Evolutionary conservation across 768 basidiomycete genomes (phyloP), one percentile per base, ranked within the genome.

Genomic region (Lentinus tigrinus): DNA sequence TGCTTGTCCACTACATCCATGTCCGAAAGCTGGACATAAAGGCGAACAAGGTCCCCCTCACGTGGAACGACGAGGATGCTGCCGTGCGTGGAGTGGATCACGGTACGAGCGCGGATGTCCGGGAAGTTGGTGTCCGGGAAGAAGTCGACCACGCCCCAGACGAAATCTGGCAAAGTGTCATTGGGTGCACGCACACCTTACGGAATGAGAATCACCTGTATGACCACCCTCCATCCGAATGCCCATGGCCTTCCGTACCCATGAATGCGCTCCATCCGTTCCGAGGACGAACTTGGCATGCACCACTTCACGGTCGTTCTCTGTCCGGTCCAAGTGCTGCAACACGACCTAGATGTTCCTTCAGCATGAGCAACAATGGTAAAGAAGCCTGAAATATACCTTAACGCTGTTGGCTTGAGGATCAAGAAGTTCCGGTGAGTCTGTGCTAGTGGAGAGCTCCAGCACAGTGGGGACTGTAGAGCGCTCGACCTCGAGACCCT

Each of bases 61-160:
- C 90, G 80, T 0, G 90, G 90, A 50, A 93, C 89, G 44, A 89
- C 67, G 84, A 91, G 86, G 56, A 85, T 83, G 0, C 86, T 83
- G 1, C 88, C 85, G 48, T 81, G 78, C 37, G 78, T 77, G 0
- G 89, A 90, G 69, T 91, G 89, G n/a, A 91, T 81, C 0, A 74
- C 83, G 48, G 75, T 75, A 61, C 76, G 78, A 55, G 84, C 85
- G 17, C 89, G 83, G 58, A 89, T 85, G 67, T 92, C 89, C 0
- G 91, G 91, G 58, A 91, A 89, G 66, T 91, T 75, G 1, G 89
- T 90, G n/a, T 85, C 79, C 0, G 86, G 86, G 24, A 82, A 65
- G 49, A 83, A 75, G 70, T 92, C 76, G 26, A 76, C 64, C 0
- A 75, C 76, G 3, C 76, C 76, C 76, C 76, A 78, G 1, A 76